Base-by-base conservation (phyloP, 768 basidiomycete species). In the Rhizopogon vesiculosus region DNA sequence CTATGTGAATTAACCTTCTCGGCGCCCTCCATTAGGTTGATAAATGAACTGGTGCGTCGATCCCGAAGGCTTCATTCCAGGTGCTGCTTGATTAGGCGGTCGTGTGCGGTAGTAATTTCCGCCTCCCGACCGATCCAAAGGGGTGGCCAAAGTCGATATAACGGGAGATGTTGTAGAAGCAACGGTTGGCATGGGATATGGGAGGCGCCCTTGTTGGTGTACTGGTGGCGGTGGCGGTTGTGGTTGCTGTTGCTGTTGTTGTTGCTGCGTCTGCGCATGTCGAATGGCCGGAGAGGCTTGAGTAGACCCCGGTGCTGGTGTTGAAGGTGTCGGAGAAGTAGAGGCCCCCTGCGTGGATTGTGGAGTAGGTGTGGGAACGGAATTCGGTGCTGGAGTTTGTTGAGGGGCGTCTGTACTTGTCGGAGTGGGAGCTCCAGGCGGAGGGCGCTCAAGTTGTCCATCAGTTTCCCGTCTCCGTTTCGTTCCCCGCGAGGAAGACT, bases 141-240 rank as follows among this genome's bases (percentile, higher is more conserved):
- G 76, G 39, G 74, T 78, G n/a, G 79, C 80, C 50, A 53, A 63
- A 16, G 66, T 43, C 3, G 78, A 59, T 19, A 86, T 73, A 3
- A 85, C 79, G 2, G 85, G 79, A 5, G 85, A 81, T 0, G 83
- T 82, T 44, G 77, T 76, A 9, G 77, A 82, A 1, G 87, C 86
- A 31, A 87, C 79, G 1, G 84, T 86, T 1, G 87, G 86, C 85
- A 88, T 87, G 6, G 87, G 85, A 79, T 84, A 89, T 4, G 85
- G 84, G 48, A 83, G 44, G 45, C 57, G 64, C 15, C 61, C 16
- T 6, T 46, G 74, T 44, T 10, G 69, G 46, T 38, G 69, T 55
- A 29, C 49, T 35, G 13, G 50, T 10, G 59, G 53, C 19, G 53
- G 65, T 29, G 12, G 60, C 19, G 55, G 59, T 18, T 63, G 55